Conservation (phyloP, 129 eudicot genomes). For the Silybum marianum region DNA sequence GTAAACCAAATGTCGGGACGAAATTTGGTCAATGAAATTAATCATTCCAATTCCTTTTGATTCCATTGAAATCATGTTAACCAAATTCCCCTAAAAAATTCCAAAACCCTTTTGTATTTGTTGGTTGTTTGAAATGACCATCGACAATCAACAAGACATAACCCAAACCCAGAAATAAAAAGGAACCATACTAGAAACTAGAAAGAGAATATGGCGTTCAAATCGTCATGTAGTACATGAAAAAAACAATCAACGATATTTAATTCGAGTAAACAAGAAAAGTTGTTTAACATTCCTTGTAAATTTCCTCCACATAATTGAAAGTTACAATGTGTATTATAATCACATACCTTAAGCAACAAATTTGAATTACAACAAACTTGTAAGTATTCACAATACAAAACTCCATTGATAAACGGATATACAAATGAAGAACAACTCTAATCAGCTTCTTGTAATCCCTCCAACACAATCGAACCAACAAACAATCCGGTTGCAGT, state of each 20-base stretch:
- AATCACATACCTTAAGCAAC: conserved; percentile 10
- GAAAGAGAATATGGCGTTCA: no score
- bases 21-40: no score
- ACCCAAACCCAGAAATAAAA: no score
- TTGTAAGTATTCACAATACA: conserved; percentile 15
- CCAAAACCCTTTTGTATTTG: no score
- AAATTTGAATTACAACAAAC: conserved; percentile 22
- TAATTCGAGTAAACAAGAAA: not conserved
- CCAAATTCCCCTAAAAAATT: no score
- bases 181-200: no score
- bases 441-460: conserved; percentile 86
- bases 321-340: conserved; percentile 9
- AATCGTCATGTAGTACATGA: no score
- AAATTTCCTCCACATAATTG: conserved; percentile 8
- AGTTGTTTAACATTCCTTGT: not conserved
- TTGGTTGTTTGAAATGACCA: no score
- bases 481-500: conserved; percentile 71
- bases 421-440: conserved; percentile 20
- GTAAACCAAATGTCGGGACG: no score
- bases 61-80: no score
- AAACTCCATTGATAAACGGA: conserved; percentile 8
- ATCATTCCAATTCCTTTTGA: no score
- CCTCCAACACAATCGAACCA: conserved; percentile 82
- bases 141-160: no score
- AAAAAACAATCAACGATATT: not conserved